A percentile compares a stretch with the other conserved stretches of the same genome.
Evolutionary conservation across 768 basidiomycete genomes (phyloP).

Genomic region (Tricholoma sp.): DNA sequence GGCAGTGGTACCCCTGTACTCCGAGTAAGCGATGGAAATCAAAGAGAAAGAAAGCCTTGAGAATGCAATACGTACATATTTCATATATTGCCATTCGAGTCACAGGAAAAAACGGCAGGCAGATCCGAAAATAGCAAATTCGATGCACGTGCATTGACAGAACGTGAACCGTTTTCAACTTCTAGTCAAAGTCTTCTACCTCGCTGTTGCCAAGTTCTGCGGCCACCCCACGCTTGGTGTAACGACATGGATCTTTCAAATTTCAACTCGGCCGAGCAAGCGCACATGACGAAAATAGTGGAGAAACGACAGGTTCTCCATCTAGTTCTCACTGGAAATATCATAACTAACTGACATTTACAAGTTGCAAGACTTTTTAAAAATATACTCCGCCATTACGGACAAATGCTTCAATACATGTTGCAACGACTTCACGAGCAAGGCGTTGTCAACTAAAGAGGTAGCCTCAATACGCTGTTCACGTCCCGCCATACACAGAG

Average conservation of each 20-base stretch:
- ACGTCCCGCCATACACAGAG: neutral
- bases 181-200: too few species aligned
- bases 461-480: slow-evolving; percentile 29
- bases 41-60: too few species aligned
- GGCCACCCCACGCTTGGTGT: too few species aligned
- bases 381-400: slow-evolving; percentile 89
- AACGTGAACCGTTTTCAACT: too few species aligned
- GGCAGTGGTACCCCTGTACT: too few species aligned
- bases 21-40: too few species aligned
- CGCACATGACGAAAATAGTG: slow-evolving; percentile 91
- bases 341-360: neutral
- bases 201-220: too few species aligned
- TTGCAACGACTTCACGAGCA: slow-evolving; percentile 95
- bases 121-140: too few species aligned
- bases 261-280: slow-evolving; percentile 88
- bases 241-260: slow-evolving; percentile 81
- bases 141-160: too few species aligned
- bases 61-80: too few species aligned
- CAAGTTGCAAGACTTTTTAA: slow-evolving; percentile 98
- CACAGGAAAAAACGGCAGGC: too few species aligned
- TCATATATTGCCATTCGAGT: too few species aligned
- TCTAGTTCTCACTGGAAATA: neutral
- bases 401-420: slow-evolving; percentile 96
- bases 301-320: slow-evolving; percentile 89
- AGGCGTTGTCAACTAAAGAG: slow-evolving; percentile 91